Percentiles rank a stretch among this genome's conserved stretches.
These are phyloP conservation scores for Penicillium lagena DNA, from an alignment of 495 filamentous ascomycete genomes.

Conservation along the genomic window DNA sequence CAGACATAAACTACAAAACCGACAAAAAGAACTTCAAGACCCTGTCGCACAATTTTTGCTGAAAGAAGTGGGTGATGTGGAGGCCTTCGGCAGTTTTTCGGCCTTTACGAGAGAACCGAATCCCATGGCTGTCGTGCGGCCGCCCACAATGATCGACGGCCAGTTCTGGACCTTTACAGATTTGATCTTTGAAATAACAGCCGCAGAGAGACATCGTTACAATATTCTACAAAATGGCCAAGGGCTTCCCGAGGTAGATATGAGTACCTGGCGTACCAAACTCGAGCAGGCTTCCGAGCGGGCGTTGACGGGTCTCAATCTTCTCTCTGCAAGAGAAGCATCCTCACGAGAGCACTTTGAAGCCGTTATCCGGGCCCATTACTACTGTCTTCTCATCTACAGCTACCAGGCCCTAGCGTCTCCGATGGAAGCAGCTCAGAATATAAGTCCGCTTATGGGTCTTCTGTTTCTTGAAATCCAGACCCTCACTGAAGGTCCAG, in stretches of 20 bases:
- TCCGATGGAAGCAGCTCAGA: not conserved
- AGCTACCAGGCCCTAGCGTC: slow-evolving; percentile 10
- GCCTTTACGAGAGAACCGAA: not conserved
- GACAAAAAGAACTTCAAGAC: not conserved
- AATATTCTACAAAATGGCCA: not conserved
- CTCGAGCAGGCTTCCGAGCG: slow-evolving; percentile 5
- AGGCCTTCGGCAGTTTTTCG: slow-evolving; percentile 6
- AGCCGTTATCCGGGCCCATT: slow-evolving; percentile 8
- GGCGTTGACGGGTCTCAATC: not conserved
- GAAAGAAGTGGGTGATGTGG: slow-evolving; percentile 13
- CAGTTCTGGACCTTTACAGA: slow-evolving; percentile 10
- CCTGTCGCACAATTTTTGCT: slow-evolving; percentile 3
- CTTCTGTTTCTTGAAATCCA: slow-evolving; percentile 4
- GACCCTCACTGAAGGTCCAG: not conserved
- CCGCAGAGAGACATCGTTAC: slow-evolving; percentile 2
- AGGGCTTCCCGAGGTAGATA: not conserved
- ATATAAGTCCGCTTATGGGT: not conserved
- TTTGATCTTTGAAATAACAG: slow-evolving; percentile 7
- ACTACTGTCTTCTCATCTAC: slow-evolving; percentile 10
- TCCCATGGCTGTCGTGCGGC: not conserved
- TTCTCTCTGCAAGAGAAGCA: not conserved
- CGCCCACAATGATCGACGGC: not conserved
- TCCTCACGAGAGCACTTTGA: not conserved
- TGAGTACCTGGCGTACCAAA: slow-evolving; percentile 7
- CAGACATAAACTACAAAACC: slow-evolving; percentile 1